These are phyloP conservation scores for Brassica balearica DNA, from an alignment of 441 rosid species.

Conservation along the genomic window DNA sequence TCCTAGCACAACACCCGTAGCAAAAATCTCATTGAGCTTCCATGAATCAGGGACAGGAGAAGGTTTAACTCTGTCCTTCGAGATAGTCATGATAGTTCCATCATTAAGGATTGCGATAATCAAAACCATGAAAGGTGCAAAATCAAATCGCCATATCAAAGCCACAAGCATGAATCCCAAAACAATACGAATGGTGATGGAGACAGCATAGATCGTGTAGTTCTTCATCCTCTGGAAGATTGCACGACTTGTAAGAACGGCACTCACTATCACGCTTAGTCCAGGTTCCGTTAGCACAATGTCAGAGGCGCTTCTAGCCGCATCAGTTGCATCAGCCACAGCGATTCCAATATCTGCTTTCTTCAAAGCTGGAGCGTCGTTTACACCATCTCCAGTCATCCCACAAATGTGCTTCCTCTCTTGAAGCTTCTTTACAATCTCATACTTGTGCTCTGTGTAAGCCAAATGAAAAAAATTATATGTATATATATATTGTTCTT, in stretches of 20 bases:
- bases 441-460: slow-evolving; percentile 82
- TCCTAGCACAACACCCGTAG: slow-evolving; percentile 83
- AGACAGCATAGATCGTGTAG: slow-evolving; percentile 96
- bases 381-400: slow-evolving; percentile 97
- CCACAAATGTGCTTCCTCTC: slow-evolving; percentile 89
- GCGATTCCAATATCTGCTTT: slow-evolving; percentile 95
- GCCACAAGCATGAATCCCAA: slow-evolving; percentile 88
- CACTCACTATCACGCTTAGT: slow-evolving; percentile 83
- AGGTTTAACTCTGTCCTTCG: slow-evolving; percentile 91
- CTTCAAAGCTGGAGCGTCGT: slow-evolving; percentile 91
- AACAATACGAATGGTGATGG: slow-evolving; percentile 93
- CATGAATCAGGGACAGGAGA: slow-evolving; percentile 91
- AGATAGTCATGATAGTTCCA: slow-evolving; percentile 98
- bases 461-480: neutral
- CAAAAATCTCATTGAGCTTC: slow-evolving; percentile 91
- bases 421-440: slow-evolving; percentile 88
- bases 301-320: slow-evolving; percentile 88
- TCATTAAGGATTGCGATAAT: slow-evolving; percentile 91
- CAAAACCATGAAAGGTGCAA: slow-evolving; percentile 96
- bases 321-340: slow-evolving; percentile 94
- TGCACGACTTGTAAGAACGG: slow-evolving; percentile 90
- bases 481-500: neutral
- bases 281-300: slow-evolving; percentile 95
- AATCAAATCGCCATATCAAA: slow-evolving; percentile 88
- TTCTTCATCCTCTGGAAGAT: slow-evolving; percentile 99